Evolutionary conservation across 1,139 yeast genomes (phyloP), one percentile per base, ranked within the genome.

Genomic region (Lodderomyces pseudojiufengensis): DNA sequence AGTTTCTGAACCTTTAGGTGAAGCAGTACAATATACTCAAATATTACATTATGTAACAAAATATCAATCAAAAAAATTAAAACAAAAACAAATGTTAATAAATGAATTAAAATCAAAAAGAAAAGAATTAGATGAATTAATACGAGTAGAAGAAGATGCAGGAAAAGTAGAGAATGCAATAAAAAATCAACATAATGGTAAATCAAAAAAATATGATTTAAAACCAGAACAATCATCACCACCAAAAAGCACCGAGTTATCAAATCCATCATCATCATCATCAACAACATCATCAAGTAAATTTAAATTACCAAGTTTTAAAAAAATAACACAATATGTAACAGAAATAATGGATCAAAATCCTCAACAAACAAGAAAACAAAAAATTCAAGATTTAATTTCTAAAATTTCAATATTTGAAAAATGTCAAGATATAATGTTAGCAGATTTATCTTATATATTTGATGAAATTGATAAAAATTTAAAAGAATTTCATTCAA

Each of bases 1-100:
- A 37, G 81, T 88, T 47, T 75, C 86, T 27, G 97, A 90, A 52
- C 95, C 95, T 4, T 63, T 90, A 24, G 80, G 85, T 5, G 97
- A 90, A 52, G 76, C 85, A 12, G 88, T 84, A 10, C 87, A 84
- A 50, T 80, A 83, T 58, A 78, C 94, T 0, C 69, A 72, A 5
- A 80, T 83, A 0, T 76, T 84, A 2, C 73, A 84, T 33, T 74
- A 77, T 30, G 76, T 90, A 11, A 69, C 83, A 33, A 82, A 80
- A 50, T 90, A 75, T 54, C 78, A 90, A 37, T 70, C 74, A 29
- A 72, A 80, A 47, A 90, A 92, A 54, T 63, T 76, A 9, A 63
- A 80, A 10, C 97, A 90, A 54, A 65, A 73, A 33, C 75, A 70
- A 33, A 57, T 84, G 45, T 68, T 87, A 9, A 75, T 74, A 21